These are phyloP conservation scores for Aspergillus felis DNA, from an alignment of 2,329 filamentous ascomycete genomes.

Conservation along the genomic window DNA sequence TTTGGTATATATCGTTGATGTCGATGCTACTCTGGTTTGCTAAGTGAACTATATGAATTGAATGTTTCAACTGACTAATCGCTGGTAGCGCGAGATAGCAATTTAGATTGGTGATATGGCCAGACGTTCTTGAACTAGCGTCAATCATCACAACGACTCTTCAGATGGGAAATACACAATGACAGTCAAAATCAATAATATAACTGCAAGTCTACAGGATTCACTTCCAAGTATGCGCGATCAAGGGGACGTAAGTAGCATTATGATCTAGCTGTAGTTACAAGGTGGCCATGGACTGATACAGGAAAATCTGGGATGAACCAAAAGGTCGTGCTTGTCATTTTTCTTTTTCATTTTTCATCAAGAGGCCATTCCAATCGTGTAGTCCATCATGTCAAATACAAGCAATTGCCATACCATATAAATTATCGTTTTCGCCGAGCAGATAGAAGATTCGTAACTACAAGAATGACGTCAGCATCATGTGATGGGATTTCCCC, in stretches of 20 bases:
- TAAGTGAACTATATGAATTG: neutral
- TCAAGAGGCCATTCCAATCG: neutral
- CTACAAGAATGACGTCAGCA: neutral
- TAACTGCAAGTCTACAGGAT: neutral
- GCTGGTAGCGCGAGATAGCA: neutral
- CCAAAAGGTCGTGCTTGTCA: neutral
- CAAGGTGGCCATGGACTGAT: slow-evolving; percentile 6
- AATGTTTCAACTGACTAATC: neutral
- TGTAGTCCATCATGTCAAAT: slow-evolving; percentile 3
- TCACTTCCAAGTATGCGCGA: neutral
- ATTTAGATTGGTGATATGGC: neutral
- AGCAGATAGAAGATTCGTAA: neutral
- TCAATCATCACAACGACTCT: too few relatives aligned
- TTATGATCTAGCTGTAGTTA: slow-evolving; percentile 4
- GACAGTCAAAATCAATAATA: neutral
- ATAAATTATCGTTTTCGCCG: neutral
- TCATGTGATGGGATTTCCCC: neutral
- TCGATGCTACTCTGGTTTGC: neutral
- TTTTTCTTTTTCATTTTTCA: neutral
- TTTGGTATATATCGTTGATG: neutral
- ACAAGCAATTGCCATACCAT: slow-evolving; percentile 1
- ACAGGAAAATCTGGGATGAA: slow-evolving; percentile 1
- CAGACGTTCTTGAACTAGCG: too few relatives aligned
- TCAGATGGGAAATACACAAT: too few relatives aligned
- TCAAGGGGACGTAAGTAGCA: neutral